Evolutionary conservation across 345 rosid species (phyloP), one percentile per base, ranked within the genome.

Genomic region (Populus pruinosa): DNA sequence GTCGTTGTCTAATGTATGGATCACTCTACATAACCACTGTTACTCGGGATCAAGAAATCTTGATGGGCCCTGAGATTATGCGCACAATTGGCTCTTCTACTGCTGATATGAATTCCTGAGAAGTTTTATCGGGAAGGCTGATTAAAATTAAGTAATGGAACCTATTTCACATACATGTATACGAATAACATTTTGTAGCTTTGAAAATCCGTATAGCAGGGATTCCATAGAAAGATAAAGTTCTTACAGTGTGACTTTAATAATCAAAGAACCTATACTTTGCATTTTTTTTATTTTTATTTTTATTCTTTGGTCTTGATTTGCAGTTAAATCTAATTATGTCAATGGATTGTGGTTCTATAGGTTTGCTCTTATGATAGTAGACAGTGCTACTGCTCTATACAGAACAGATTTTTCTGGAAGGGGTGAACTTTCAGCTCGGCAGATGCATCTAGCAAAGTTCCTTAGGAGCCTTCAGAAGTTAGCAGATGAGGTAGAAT

Each of bases 401-500:
- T 96, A 96, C 82, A 84, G 99, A 84, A 96, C 99, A 67, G 95
- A 93, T 89, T 96, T 92, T 83, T 86, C 90, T 43, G 99, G 98
- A 71, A 91, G 99, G 76, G 99, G 98, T 55, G 99, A 93, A 83
- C 89, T 96, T 73, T 92, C 98, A 23, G 98, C 98, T 12, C 87
- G 97, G 75, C 99, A 96, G 83, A 96, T 92, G 99, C 99, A 96
- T 88, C 98, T 96, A 41, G 99, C 97, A 7, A 96, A 96, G 85
- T 96, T 96, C 82, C 91, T 93, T 56, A 89, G 98, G 86, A 91
- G 98, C 81, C 94, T 96, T 70, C 98, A 96, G 88, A 96, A 92
- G 82, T 81, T 96, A 83, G 97, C 96, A 31, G 99, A 96, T 83
- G 98, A 96, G 99, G 99, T 92, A 77, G 67, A 53, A 68, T 62